Base-by-base conservation (phyloP, 179 eudicot genomes). In the Actinidia chinensis region DNA sequence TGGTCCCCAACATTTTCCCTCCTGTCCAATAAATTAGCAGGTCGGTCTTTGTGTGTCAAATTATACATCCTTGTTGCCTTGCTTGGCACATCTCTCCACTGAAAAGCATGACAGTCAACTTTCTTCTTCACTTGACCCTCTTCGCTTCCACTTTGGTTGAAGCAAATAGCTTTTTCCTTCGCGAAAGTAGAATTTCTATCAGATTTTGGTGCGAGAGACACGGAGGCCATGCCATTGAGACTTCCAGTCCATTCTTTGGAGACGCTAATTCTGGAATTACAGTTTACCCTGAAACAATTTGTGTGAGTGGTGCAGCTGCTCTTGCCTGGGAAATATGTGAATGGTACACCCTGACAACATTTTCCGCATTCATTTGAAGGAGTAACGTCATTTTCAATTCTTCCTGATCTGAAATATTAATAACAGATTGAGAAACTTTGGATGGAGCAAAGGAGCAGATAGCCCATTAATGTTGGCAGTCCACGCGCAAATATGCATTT, bases 11-110 rank as follows among this genome's bases (percentile, higher is more conserved):
- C 23, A 63, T 78, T 84, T 83, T 46, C 81, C 42, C 78, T 81
- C 36, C 61, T 52, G 71, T 78, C 81, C 71, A 58, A 22, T 50
- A 73, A 54, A 76, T 81, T 82, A 36, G 44, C 56, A 33, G 81
- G 65, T 13, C 25, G 42, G 51, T 85, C 82, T 18, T 68, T 76
- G 75, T 80, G 73, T 71, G 76, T 65, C 72, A 77, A 61, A 79
- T 81, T 79, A 52, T 80, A 52, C 17, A 25, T 79, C 64, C 59
- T 67, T 68, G 76, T 66, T 40, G 25, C 74, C 79, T 82, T 85
- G 77, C 76, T 76, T 51, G 95, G 90, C 70, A 88, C 87, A 84
- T 89, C 88, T 78, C 83, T 84, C 90, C 92, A 89, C 64, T 84
- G 89, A 83, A 84, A 85, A 71, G 73, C 74, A 77, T 75, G 76